Conservation (phyloP, 176 grass and related monocot species). For the Musa beccarii region DNA sequence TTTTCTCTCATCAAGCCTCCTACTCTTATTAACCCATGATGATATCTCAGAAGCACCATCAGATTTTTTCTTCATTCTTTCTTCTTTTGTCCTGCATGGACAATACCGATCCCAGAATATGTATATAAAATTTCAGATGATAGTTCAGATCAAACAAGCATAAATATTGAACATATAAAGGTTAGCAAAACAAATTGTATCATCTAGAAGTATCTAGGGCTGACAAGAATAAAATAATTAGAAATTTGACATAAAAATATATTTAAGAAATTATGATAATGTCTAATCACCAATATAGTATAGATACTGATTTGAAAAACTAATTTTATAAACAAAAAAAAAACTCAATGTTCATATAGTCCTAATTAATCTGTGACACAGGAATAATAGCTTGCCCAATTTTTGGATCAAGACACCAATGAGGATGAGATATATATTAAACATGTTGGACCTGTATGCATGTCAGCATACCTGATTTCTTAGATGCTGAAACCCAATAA, state of each 20-base stretch:
- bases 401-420: background rate
- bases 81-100: conserved; percentile 71
- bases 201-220: background rate
- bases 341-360: background rate
- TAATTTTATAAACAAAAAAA: no score
- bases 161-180: background rate
- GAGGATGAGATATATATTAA: background rate
- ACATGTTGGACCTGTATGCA: no score
- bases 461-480: no score
- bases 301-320: no score
- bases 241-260: background rate
- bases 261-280: no score
- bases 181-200: background rate
- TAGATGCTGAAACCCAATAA: no score
- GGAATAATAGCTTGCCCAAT: background rate
- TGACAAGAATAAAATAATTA: background rate
- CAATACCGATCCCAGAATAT: conserved; percentile 43
- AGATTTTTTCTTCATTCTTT: conserved; percentile 58
- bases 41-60: conserved; percentile 56
- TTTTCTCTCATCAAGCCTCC: conserved; percentile 66
- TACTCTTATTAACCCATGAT: conserved; percentile 77
- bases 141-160: conserved; percentile 4
- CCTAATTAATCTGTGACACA: background rate
- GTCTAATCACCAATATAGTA: no score
- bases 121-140: background rate